Conservation (phyloP, 2,329 filamentous ascomycete species). For the Ophiostoma sp. region DNA sequence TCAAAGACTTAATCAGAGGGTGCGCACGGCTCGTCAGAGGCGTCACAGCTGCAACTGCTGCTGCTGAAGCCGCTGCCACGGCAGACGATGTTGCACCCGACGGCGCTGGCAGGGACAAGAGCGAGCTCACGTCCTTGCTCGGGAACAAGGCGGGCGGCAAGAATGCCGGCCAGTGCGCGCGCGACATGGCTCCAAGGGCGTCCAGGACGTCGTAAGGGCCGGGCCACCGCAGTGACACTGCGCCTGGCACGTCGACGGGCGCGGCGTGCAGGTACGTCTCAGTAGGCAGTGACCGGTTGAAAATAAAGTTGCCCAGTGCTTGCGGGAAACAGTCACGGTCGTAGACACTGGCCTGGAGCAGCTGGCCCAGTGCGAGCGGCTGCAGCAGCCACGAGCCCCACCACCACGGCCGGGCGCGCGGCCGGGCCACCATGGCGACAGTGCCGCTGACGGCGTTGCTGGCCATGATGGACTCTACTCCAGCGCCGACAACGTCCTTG, state of each 20-base stretch:
- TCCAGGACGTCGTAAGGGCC: constrained; percentile 70
- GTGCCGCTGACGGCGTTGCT: constrained; percentile 16
- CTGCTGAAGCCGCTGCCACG: constrained; percentile 20
- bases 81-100: constrained; percentile 65
- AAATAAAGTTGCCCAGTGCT: constrained; percentile 47
- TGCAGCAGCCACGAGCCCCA: constrained; percentile 79
- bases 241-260: constrained; percentile 61
- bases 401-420: constrained; percentile 69
- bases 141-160: constrained; percentile 85
- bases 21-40: constrained; percentile 81
- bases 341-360: constrained; percentile 71
- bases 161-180: constrained; percentile 79
- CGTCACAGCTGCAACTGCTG: constrained; percentile 61
- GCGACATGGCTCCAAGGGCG: constrained; percentile 73
- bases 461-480: constrained; percentile 20
- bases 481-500: constrained; percentile 30
- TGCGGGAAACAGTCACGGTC: constrained; percentile 68
- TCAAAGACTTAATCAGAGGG: constrained; percentile 76
- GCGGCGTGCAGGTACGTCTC: constrained; percentile 71
- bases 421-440: constrained; percentile 23
- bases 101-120: constrained; percentile 70
- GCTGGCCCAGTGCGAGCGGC: constrained; percentile 68
- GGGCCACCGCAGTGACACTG: constrained; percentile 62
- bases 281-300: constrained; percentile 55
- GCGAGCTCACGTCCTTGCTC: constrained; percentile 48